Percentiles rank a stretch among this genome's conserved stretches.
phyloP scores from a whole-genome alignment of 2,329 filamentous ascomycete species.

The Stachybotrys elegans region DNA sequence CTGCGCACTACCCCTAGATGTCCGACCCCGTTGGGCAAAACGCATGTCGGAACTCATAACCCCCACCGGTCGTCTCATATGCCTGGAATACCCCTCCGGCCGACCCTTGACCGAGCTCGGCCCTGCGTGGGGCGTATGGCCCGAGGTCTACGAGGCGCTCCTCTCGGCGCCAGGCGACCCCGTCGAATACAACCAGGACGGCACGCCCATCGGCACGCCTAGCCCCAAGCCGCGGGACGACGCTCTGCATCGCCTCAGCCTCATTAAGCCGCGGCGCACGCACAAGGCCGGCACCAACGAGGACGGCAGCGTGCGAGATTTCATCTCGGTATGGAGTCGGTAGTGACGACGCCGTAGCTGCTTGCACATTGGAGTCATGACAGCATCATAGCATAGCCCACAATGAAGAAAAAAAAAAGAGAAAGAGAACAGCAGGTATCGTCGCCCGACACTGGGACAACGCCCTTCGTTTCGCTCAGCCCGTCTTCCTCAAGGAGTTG shows the following conservation, averaged over 20 bases:
- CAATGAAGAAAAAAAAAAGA: not conserved
- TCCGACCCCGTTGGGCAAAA: slow-evolving; percentile 48
- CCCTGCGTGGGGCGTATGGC: slow-evolving; percentile 67
- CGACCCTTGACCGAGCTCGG: slow-evolving; percentile 62
- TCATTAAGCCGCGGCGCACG: slow-evolving; percentile 46
- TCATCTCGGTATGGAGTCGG: slow-evolving; percentile 48
- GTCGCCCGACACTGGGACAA: not conserved
- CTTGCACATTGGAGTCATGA: too few relatives aligned
- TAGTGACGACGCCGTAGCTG: too few relatives aligned
- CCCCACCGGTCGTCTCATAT: slow-evolving; percentile 48
- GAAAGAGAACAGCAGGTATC: not conserved
- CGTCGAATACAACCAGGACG: slow-evolving; percentile 50
- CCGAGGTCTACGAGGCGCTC: slow-evolving; percentile 67
- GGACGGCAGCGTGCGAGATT: slow-evolving; percentile 44
- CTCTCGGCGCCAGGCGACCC: slow-evolving; percentile 65
- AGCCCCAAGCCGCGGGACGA: slow-evolving; percentile 31
- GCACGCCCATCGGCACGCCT: slow-evolving; percentile 34
- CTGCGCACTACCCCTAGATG: slow-evolving; percentile 52
- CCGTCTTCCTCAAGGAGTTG: slow-evolving; percentile 67
- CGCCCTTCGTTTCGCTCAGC: slow-evolving; percentile 11
- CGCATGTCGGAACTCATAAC: slow-evolving; percentile 46
- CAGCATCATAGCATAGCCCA: not conserved
- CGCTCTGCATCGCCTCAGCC: slow-evolving; percentile 39
- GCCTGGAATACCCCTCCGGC: slow-evolving; percentile 73
- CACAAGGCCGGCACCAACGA: slow-evolving; percentile 39